Conservation (phyloP, 2,329 filamentous ascomycete species). For the Metarhizium brunneum region DNA sequence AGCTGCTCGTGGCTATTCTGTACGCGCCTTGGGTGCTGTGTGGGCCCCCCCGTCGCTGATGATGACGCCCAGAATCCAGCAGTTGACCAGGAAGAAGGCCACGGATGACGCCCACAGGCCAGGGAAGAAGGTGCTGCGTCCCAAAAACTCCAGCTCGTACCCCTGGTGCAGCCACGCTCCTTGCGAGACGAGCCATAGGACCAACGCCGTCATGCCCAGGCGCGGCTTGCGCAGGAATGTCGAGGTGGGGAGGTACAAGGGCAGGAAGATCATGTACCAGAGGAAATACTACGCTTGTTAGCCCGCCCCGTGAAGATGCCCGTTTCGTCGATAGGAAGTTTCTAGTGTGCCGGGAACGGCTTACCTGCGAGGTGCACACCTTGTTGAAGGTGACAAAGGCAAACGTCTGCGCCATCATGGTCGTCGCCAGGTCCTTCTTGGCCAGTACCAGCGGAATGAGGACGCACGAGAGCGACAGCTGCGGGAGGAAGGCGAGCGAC, state of each 20-base stretch:
- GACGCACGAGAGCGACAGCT: conserved; percentile 70
- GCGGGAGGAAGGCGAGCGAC: conserved; percentile 79
- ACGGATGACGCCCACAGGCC: conserved; percentile 71
- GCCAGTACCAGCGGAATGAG: conserved; percentile 68
- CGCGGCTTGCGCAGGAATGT: conserved; percentile 53
- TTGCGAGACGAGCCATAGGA: conserved; percentile 70
- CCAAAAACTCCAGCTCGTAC: conserved; percentile 70
- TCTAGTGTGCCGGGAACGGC: not conserved
- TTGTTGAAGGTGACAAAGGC: conserved; percentile 98
- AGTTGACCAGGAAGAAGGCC: conserved; percentile 76
- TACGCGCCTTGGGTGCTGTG: conserved; percentile 11
- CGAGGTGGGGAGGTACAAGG: conserved; percentile 78
- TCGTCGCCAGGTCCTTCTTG: conserved; percentile 70
- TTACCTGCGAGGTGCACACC: conserved; percentile 93
- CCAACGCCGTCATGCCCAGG: conserved; percentile 55
- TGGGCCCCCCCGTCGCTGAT: conserved; percentile 51
- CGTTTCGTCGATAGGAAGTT: too few relatives aligned
- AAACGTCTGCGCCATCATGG: conserved; percentile 92
- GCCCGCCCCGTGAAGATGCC: not conserved
- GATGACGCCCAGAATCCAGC: conserved; percentile 77
- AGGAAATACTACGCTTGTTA: conserved; percentile 68
- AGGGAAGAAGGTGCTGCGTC: conserved; percentile 73
- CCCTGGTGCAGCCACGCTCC: conserved; percentile 67
- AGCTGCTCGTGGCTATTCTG: conserved; percentile 9
- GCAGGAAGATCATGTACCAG: conserved; percentile 93